Conservation (phyloP, 352 stramenopile genomes). For the Globisporangium nodosum region DNA sequence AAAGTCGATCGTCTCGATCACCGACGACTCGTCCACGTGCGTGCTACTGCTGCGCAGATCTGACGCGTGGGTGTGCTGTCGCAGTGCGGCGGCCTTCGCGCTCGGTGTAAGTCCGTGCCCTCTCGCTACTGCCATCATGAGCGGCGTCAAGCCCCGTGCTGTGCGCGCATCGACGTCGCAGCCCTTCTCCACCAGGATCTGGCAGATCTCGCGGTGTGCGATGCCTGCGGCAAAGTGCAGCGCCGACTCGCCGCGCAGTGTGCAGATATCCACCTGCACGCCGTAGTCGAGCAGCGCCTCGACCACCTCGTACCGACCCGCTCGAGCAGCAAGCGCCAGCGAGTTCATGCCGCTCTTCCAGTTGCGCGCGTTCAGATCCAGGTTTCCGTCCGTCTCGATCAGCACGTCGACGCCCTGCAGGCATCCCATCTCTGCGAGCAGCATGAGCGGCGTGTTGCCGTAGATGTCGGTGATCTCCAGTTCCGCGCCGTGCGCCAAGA, state of each 20-base stretch:
- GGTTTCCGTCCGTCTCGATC: conserved; percentile 57
- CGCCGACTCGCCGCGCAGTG: conserved; percentile 65
- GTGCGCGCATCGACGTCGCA: conserved; percentile 66
- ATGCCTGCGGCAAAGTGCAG: conserved; percentile 77
- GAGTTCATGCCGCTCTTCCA: conserved; percentile 80
- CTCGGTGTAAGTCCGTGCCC: conserved; percentile 31
- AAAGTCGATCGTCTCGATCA: conserved; percentile 69
- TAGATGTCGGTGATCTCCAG: conserved; percentile 75
- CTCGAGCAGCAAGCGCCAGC: conserved; percentile 63
- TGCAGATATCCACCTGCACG: conserved; percentile 51
- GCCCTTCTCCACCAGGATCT: conserved; percentile 66
- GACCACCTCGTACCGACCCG: conserved; percentile 59
- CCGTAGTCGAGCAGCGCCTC: conserved; percentile 82
- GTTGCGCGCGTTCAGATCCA: conserved; percentile 73
- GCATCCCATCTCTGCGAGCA: conserved; percentile 66
- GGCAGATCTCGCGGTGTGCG: conserved; percentile 51
- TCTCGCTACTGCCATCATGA: conserved; percentile 70
- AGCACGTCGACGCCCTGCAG: conserved; percentile 70
- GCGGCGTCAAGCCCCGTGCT: conserved; percentile 56
- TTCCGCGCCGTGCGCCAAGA: conserved; percentile 63
- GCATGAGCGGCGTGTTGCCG: conserved; percentile 77
- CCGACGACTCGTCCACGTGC: conserved; percentile 41
- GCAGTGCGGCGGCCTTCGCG: conserved; percentile 20
- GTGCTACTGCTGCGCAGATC: conserved; percentile 40
- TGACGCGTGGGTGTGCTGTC: conserved; percentile 21